Evolutionary conservation across 208 protist genomes (phyloP), one percentile per base, ranked within the genome.

Genomic region (Trypanosoma cruzi): DNA sequence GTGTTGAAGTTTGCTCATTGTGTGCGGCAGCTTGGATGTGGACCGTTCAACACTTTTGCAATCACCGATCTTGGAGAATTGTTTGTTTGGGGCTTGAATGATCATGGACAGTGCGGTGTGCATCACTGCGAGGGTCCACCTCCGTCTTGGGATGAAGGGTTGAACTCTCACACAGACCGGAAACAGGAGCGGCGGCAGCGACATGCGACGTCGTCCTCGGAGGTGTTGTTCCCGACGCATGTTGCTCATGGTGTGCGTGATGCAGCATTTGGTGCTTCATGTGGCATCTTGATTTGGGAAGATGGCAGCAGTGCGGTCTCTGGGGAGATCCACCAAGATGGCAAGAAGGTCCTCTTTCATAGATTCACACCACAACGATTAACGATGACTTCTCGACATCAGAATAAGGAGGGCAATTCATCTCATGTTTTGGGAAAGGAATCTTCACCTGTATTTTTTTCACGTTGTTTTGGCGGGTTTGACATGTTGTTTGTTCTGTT

Each of bases 51-150:
- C 65, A 82, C 79, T 22, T 93, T 84, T 62, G 80, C 78, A n/a
- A 86, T 95, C 52, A 88, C 64, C 37, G 73, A 80, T 28, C 72
- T 81, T 49, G 83, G 82, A 13, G 79, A 82, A 52, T 75, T 95
- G 14, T 93, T 75, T 71, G 87, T 92, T 60, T 95, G 90, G 88
- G 90, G 87, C 26, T 49, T 65, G 34, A 93, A 90, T 64, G 44
- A 64, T 31, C 67, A 82, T 32, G 55, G 77, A 22, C 81, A 93
- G 58, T 93, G 83, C 60, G 85, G 81, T 13, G 62, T 80, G 58
- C 40, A 10, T 20, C 55, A 49, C n/a, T 31, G 49, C 22, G 34
- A 24, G 10, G 42, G 24, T 44, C 4, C 55, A 1, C n/a, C 11
- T 26, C 18, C 6, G 1, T 7, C 11, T n/a, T 18, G 10, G n/a